A percentile compares a stretch with the other conserved stretches of the same genome.
These are phyloP conservation scores for Theileria parva DNA, from an alignment of 169 alveolate species.

Conservation along the genomic window DNA sequence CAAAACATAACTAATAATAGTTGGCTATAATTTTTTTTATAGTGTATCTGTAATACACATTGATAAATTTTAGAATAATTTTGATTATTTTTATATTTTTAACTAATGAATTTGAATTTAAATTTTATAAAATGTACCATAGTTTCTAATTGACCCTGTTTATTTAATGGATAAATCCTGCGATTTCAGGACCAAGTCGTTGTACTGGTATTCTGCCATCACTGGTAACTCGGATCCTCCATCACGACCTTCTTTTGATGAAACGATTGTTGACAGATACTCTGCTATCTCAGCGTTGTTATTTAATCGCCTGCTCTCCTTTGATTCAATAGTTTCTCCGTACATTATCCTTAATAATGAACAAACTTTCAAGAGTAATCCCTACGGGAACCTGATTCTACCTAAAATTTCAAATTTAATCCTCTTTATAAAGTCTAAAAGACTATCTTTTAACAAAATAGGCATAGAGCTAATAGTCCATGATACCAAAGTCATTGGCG, in stretches of 20 bases:
- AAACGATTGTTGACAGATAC: conserved; percentile 33
- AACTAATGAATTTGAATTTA: not conserved
- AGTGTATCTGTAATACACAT: not conserved
- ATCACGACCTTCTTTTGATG: not conserved
- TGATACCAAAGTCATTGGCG: conserved; percentile 53
- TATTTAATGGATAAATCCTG: conserved; percentile 46
- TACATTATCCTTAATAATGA: conserved; percentile 10
- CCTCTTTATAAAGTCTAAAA: conserved; percentile 29
- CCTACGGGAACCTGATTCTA: conserved; percentile 19
- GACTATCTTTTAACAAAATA: conserved; percentile 28
- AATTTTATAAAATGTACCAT: conserved; percentile 1
- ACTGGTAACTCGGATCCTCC: not conserved
- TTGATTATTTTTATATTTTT: not conserved
- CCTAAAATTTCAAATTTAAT: conserved; percentile 11
- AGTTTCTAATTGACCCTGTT: not conserved
- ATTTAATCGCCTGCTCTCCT: conserved; percentile 32
- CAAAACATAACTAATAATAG: not conserved
- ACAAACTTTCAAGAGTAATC: conserved; percentile 7
- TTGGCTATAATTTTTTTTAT: not conserved
- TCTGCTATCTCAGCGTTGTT: conserved; percentile 43
- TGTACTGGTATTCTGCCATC: conserved; percentile 22
- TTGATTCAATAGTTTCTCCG: conserved; percentile 34
- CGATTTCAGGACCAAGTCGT: conserved; percentile 37
- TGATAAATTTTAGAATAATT: not conserved
- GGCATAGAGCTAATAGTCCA: conserved; percentile 57